phyloP scores from a whole-genome alignment of 306 rosid species.

The Dryas alaskensis region DNA sequence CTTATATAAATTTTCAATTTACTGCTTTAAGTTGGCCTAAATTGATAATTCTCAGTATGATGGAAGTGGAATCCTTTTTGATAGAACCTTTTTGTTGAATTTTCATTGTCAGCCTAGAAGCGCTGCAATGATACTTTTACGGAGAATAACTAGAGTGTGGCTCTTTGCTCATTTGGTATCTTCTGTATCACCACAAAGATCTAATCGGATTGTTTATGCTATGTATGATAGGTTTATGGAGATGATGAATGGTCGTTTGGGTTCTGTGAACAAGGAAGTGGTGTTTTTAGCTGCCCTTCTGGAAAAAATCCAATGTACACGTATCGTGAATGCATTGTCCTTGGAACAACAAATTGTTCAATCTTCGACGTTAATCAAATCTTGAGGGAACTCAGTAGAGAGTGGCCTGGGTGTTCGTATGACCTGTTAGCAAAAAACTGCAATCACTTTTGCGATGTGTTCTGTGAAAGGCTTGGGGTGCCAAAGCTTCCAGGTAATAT shows the following conservation, averaged over 20 bases:
- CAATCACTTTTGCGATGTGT: slow-evolving; percentile 96
- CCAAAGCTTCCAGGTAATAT: slow-evolving; percentile 89
- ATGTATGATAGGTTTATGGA: slow-evolving; percentile 62
- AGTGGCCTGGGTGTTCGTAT: slow-evolving; percentile 89
- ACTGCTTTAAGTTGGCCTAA: neutral
- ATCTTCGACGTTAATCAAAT: slow-evolving; percentile 79
- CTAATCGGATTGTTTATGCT: slow-evolving; percentile 21
- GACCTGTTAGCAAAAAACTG: slow-evolving; percentile 92
- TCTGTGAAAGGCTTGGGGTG: slow-evolving; percentile 83
- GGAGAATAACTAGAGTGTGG: neutral
- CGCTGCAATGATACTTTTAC: neutral
- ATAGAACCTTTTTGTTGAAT: neutral
- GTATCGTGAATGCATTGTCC: slow-evolving; percentile 67
- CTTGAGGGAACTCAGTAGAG: slow-evolving; percentile 94
- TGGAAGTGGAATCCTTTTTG: neutral
- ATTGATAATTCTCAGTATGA: neutral
- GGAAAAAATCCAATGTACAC: slow-evolving; percentile 94
- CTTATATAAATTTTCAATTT: neutral
- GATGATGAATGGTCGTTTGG: slow-evolving; percentile 99
- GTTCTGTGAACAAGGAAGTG: slow-evolving; percentile 92
- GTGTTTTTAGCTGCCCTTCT: slow-evolving; percentile 95
- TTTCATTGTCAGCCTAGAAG: neutral
- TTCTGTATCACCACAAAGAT: slow-evolving; percentile 5
- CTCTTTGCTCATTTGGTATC: neutral
- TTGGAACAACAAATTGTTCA: slow-evolving; percentile 69